Conservation (phyloP, 202 grass and related monocot species). For the Digitaria exilis region DNA sequence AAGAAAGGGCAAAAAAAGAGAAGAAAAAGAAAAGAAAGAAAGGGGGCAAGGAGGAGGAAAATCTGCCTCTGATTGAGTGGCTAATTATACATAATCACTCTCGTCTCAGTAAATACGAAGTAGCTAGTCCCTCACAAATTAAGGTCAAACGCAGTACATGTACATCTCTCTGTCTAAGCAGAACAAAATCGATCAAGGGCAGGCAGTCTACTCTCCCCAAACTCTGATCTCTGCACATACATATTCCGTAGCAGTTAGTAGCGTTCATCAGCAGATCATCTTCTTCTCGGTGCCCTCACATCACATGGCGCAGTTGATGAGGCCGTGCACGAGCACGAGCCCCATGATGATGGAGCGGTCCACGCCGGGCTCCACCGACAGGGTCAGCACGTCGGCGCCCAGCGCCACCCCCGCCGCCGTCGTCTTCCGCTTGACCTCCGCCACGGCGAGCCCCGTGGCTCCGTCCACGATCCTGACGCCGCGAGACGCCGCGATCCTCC, state of each 20-base stretch:
- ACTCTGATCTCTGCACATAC: not conserved
- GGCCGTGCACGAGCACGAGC: conserved; percentile 71
- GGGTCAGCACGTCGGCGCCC: conserved; percentile 81
- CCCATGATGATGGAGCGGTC: conserved; percentile 79
- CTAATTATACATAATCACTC: not conserved
- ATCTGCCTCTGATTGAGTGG: not conserved
- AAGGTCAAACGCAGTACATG: not conserved
- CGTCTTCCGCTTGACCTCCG: conserved; percentile 88
- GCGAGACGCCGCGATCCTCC: conserved; percentile 33
- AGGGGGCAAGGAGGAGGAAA: no score
- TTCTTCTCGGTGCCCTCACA: not conserved
- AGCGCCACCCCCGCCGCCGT: conserved; percentile 65
- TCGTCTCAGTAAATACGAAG: not conserved
- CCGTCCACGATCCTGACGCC: conserved; percentile 60
- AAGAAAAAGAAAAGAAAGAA: no score
- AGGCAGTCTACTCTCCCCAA: no score
- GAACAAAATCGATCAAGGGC: not conserved
- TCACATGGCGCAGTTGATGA: conserved; percentile 72
- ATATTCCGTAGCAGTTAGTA: not conserved
- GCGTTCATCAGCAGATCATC: not conserved
- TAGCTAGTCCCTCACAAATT: not conserved
- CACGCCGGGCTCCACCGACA: conserved; percentile 71
- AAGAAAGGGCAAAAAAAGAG: no score
- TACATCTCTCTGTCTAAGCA: no score
- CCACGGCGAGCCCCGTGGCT: conserved; percentile 61